Evolutionary conservation across 345 rosid genomes (phyloP), one percentile per base, ranked within the genome.

Genomic region (Heritiera fomes): DNA sequence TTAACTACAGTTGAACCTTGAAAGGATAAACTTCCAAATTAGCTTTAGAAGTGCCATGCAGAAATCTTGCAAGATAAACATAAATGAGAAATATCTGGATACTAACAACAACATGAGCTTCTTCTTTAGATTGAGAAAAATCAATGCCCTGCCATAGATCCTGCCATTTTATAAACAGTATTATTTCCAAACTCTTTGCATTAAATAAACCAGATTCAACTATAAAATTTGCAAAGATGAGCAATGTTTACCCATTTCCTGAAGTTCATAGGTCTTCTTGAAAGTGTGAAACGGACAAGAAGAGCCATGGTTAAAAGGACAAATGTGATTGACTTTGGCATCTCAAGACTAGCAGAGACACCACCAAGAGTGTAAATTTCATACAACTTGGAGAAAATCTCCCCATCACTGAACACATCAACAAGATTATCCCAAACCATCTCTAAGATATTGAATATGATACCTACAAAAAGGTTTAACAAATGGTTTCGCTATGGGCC

Each of bases 91-190:
- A 73, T 32, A 14, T n/a, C 46, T 20, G 63, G 53, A 84, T 75
- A 85, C 95, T 87, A 76, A 91, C 97, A 76, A 93, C 97, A 87
- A 94, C 98, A 82, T 97, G 95, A 80, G 98, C 98, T 90, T 94
- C 97, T 64, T 97, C 94, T 90, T 94, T 94, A 78, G 98, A 94
- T 76, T 88, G 92, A 80, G 98, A 91, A 88, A 94, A 93, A 72
- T 92, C 94, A 87, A 91, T 93, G 67, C 97, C 97, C 87, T 90
- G 96, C 98, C 98, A 94, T 64, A 94, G 82, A 79, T 94, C 98
- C 98, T 94, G 86, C 82, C 85, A 82, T 70, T 71, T 69, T 55
- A 38, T 66, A 79, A 50, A 71, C 30, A 64, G 28, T 7, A 67
- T 85, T 47, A 68, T 23, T 72, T 53, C 65, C 15, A 77, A 56